phyloP scores from a whole-genome alignment of 2,329 filamentous ascomycete species.

The Ceratocystiopsis sp. region DNA sequence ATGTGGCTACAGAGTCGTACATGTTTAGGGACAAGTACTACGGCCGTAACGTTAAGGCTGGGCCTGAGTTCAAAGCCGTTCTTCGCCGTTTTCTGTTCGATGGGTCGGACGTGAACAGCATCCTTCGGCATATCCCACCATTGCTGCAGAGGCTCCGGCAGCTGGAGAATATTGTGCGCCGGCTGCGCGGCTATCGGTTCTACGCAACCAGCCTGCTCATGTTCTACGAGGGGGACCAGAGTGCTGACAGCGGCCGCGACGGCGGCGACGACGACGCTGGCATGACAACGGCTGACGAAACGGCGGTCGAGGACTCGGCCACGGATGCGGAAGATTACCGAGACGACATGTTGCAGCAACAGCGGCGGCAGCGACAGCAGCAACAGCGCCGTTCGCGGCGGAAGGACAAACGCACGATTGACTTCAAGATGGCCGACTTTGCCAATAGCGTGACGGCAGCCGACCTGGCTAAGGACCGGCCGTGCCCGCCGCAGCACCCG shows the following conservation, averaged over 20 bases:
- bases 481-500: constrained; percentile 69
- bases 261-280: background rate
- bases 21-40: constrained; percentile 98
- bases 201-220: constrained; percentile 91
- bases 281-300: constrained; percentile 29
- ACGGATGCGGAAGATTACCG: constrained; percentile 37
- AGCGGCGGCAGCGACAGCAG: constrained; percentile 12
- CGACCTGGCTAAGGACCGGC: constrained; percentile 43
- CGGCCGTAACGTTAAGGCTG: constrained; percentile 73
- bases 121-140: constrained; percentile 71
- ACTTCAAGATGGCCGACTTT: constrained; percentile 97
- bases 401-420: constrained; percentile 44
- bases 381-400: constrained; percentile 8
- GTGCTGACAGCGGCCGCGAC: constrained; percentile 22
- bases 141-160: constrained; percentile 70
- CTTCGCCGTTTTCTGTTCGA: constrained; percentile 84
- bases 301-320: constrained; percentile 33
- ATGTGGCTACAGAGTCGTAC: constrained; percentile 65
- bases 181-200: constrained; percentile 73
- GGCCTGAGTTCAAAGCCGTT: constrained; percentile 74
- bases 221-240: constrained; percentile 78
- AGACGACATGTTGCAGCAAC: constrained; percentile 10
- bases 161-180: constrained; percentile 67
- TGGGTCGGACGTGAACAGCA: constrained; percentile 62
- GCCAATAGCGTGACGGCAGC: constrained; percentile 91